Conservation (phyloP, 1,284 basidiomycete species). For the Ganoderma boninense region DNA sequence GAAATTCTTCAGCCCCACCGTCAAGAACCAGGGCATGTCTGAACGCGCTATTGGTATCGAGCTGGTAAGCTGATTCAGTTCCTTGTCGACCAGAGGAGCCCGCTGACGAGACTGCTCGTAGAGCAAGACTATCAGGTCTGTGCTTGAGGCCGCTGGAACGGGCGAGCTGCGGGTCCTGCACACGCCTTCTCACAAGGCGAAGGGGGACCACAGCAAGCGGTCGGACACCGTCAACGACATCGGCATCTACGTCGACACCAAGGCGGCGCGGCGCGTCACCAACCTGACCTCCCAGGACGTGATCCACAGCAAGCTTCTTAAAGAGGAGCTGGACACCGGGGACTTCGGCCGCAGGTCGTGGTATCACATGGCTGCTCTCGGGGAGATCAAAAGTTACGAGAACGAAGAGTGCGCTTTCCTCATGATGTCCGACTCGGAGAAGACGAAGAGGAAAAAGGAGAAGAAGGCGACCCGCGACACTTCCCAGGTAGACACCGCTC, state of each 20-base stretch:
- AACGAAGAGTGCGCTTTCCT: background rate
- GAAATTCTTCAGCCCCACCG: background rate
- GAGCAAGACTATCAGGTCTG: too few relatives aligned
- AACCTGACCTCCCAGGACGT: background rate
- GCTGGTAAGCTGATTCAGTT: background rate
- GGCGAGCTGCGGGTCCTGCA: too few relatives aligned
- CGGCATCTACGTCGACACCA: conserved; percentile 2
- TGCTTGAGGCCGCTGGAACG: too few relatives aligned
- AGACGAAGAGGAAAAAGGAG: too few relatives aligned
- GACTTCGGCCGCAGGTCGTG: background rate
- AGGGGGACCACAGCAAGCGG: background rate
- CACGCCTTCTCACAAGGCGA: background rate
- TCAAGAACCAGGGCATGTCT: background rate
- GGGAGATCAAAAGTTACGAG: background rate
- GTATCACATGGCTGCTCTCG: background rate
- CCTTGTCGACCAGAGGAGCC: background rate
- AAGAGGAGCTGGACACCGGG: background rate
- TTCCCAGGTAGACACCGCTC: background rate
- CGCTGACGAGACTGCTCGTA: background rate
- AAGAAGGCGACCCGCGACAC: background rate
- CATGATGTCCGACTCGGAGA: background rate
- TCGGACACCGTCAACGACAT: conserved; percentile 1
- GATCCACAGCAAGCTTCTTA: background rate
- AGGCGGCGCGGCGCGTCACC: background rate
- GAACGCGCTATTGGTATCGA: background rate